Evolutionary conservation across 345 rosid species (phyloP).

Genomic region (Iberis pinnata): DNA sequence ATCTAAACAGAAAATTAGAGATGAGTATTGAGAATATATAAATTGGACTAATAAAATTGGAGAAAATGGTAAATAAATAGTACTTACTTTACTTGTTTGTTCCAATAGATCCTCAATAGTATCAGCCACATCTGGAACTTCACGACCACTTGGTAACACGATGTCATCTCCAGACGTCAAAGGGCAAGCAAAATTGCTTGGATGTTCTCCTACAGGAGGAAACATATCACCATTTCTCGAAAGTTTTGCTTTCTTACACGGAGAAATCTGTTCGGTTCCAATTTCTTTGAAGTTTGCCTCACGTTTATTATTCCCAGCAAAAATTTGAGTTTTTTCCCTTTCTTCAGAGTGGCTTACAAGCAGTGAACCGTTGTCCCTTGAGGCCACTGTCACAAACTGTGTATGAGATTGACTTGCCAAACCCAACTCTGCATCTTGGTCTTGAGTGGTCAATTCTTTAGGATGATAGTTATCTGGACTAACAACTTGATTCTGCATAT

Average conservation of each 20-base stretch:
- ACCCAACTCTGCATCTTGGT: conserved; percentile 53
- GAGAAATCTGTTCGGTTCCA: conserved; percentile 28
- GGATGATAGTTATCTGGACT: conserved; percentile 56
- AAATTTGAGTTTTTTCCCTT: conserved; percentile 26
- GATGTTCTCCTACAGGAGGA: conserved; percentile 38
- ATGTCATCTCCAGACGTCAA: conserved; percentile 29
- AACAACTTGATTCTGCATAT: conserved; percentile 65
- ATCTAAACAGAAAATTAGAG: conserved; percentile 40
- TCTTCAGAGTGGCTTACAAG: conserved; percentile 44
- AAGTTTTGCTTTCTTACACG: conserved; percentile 53
- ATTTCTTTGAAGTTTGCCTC: conserved; percentile 33
- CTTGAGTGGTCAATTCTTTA: conserved; percentile 64
- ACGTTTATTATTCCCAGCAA: conserved; percentile 24
- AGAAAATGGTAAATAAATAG: conserved; percentile 1
- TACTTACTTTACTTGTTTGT: conserved; percentile 78
- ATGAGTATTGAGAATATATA: conserved; percentile 25
- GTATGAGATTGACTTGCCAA: conserved; percentile 66
- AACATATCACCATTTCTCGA: conserved; percentile 30
- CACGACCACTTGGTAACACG: conserved; percentile 42
- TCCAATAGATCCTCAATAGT: conserved; percentile 84
- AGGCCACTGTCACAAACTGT: conserved; percentile 42
- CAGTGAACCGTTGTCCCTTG: conserved; percentile 47
- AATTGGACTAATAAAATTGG: conserved; percentile 15
- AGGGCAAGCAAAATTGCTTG: conserved; percentile 26
- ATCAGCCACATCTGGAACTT: conserved; percentile 83